Percentiles rank a stretch among this genome's conserved stretches.
These are phyloP conservation scores for Phytophthora boehmeriae DNA, from an alignment of 352 stramenopile species.

Conservation along the genomic window DNA sequence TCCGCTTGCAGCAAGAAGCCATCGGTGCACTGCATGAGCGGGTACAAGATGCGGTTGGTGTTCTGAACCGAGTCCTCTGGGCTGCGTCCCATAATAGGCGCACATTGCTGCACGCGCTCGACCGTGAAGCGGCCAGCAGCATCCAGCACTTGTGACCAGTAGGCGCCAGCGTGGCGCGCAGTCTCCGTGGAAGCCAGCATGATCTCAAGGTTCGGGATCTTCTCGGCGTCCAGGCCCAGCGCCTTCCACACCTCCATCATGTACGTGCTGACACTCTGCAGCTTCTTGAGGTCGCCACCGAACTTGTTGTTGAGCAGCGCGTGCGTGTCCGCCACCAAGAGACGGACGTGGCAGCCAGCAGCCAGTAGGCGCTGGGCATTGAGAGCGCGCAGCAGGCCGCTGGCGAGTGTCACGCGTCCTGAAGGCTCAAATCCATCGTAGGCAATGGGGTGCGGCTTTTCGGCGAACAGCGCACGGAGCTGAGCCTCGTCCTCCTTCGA, in stretches of 20 bases:
- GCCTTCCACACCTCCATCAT: slow-evolving; percentile 99
- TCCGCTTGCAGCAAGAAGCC: slow-evolving; percentile 99
- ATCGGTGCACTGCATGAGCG: slow-evolving; percentile 98
- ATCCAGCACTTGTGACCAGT: slow-evolving; percentile 95
- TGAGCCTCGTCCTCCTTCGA: slow-evolving; percentile 62
- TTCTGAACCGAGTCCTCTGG: slow-evolving; percentile 82
- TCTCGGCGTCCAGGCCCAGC: slow-evolving; percentile 93
- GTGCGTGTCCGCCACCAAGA: slow-evolving; percentile 99
- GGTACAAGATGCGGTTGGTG: slow-evolving; percentile 96
- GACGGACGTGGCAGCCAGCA: slow-evolving; percentile 95
- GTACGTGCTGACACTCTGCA: slow-evolving; percentile 93
- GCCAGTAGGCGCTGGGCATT: slow-evolving; percentile 94
- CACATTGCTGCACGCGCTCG: slow-evolving; percentile 97
- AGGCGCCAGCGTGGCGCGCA: slow-evolving; percentile 83
- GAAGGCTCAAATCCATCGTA: slow-evolving; percentile 99
- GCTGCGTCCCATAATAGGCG: slow-evolving; percentile 98
- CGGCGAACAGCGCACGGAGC: slow-evolving; percentile 78
- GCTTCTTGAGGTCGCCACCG: slow-evolving; percentile 97
- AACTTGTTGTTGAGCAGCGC: slow-evolving; percentile 99
- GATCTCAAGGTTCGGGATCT: slow-evolving; percentile 95
- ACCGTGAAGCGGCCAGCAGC: slow-evolving; percentile 89
- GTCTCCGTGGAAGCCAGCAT: slow-evolving; percentile 97
- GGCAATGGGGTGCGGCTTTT: slow-evolving; percentile 85
- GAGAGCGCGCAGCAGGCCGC: slow-evolving; percentile 93
- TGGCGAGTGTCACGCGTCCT: slow-evolving; percentile 98